phyloP scores from a whole-genome alignment of 805 yeast genomes.

The Metschnikowia anglica region DNA sequence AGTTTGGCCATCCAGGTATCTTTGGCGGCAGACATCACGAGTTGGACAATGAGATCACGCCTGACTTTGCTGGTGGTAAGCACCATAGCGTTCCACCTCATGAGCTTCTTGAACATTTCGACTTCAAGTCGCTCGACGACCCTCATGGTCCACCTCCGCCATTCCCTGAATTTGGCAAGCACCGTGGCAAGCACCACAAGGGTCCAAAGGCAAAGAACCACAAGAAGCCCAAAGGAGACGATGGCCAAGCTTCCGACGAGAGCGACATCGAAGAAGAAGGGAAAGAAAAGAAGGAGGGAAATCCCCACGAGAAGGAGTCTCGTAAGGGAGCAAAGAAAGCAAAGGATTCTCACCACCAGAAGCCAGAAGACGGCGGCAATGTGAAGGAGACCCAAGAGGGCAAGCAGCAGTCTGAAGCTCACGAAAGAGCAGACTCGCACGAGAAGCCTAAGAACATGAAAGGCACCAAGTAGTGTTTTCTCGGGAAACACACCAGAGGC shows the following conservation, averaged over 20 bases:
- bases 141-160: slow-evolving; percentile 8
- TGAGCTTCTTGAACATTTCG: no score
- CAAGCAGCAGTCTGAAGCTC: no score
- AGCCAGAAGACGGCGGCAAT: not conserved
- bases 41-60: not conserved
- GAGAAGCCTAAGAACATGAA: no score
- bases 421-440: no score
- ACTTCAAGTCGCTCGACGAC: slow-evolving; percentile 4
- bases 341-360: no score
- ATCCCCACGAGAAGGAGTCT: not conserved
- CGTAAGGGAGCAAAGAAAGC: not conserved
- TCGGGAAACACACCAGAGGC: no score
- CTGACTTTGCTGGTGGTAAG: not conserved
- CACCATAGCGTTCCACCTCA: no score
- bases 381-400: no score
- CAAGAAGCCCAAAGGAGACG: not conserved
- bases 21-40: not conserved
- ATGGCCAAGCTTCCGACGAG: not conserved
- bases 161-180: slow-evolving; percentile 4
- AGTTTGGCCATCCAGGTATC: not conserved
- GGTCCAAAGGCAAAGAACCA: not conserved
- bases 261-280: not conserved
- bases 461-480: no score
- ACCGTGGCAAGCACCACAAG: slow-evolving; percentile 2
- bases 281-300: not conserved